Evolutionary conservation across 73 alveolate species (phyloP), one percentile per base, ranked within the genome.

Genomic region (Effrenium voratum): DNA sequence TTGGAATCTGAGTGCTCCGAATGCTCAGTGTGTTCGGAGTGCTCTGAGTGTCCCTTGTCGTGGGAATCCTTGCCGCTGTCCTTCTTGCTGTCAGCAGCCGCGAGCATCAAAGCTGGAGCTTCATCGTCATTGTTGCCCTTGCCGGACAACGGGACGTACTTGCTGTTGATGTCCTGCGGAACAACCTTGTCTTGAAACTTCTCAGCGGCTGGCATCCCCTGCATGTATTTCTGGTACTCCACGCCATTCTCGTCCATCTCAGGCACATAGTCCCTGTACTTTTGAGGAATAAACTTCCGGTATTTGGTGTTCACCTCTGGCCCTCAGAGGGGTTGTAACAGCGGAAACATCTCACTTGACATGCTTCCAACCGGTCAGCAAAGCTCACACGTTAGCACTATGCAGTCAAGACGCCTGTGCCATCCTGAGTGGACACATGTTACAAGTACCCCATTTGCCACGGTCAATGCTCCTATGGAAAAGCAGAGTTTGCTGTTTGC

Each of bases 121-220:
- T n/a, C 94, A 36, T 19, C 28, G 94, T 85, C 81, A 6, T 30
- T 46, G 63, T 52, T 57, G 59, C 44, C 44, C 66, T 38, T 44
- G 30, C 26, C 63, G 32, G 94, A 52, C 81, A 86, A 59, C 5
- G 94, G 81, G 44, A 86, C 57, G 66, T 86, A 40, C 36, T 86
- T 55, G 45, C 59, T 80, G 59, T 86, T 57, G 82, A 32, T 41
- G 57, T 82, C 94, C 41, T 86, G 60, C 16, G 94, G 94, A 72
- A 86, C 32, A 82, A 86, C 94, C 45, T 86, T 86, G 44, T 86
- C 66, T 86, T 86, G 94, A 26, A 86, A 57, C 94, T 86, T 86
- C 81, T 47, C 59, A 1, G 94, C 94, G 41, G 13, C 60, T 82
- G 92, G 92, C 50, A 55, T 70, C 12, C 94, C 94, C 45, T 85